phyloP scores from a whole-genome alignment of 306 rosid species.

The Purshia tridentata region DNA sequence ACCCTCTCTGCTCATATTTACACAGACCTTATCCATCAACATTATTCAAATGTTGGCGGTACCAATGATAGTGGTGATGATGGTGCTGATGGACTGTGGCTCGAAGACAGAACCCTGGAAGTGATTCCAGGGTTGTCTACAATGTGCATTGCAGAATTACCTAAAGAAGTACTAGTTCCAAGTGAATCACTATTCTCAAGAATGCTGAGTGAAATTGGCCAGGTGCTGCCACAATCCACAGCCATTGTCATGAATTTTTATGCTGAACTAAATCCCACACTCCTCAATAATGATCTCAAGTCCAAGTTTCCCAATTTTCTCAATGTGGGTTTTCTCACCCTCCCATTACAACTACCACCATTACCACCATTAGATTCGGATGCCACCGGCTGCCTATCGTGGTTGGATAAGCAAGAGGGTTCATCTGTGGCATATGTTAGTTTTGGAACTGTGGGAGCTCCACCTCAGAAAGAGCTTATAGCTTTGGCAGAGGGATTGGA shows the following conservation, averaged over 20 bases:
- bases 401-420: conserved; percentile 11
- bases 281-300: conserved; percentile 30
- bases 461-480: conserved; percentile 3
- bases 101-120: conserved; percentile 22
- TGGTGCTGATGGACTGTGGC: background rate
- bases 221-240: conserved; percentile 26
- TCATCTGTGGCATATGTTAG: conserved; percentile 13
- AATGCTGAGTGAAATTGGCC: conserved; percentile 26
- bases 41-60: background rate
- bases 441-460: conserved; percentile 16
- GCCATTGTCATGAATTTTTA: conserved; percentile 34
- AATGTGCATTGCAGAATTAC: conserved; percentile 36
- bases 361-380: conserved; percentile 23
- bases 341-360: conserved; percentile 14
- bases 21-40: conserved; percentile 27
- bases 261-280: conserved; percentile 35
- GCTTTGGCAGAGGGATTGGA: conserved; percentile 45
- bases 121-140: conserved; percentile 42
- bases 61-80: background rate
- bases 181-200: conserved; percentile 23
- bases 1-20: conserved; percentile 39
- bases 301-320: conserved; percentile 21
- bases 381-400: conserved; percentile 19
- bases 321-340: conserved; percentile 36
- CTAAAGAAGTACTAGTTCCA: conserved; percentile 6